Base-by-base conservation (phyloP, 805 yeast genomes). In the Nematodospora valgi region DNA sequence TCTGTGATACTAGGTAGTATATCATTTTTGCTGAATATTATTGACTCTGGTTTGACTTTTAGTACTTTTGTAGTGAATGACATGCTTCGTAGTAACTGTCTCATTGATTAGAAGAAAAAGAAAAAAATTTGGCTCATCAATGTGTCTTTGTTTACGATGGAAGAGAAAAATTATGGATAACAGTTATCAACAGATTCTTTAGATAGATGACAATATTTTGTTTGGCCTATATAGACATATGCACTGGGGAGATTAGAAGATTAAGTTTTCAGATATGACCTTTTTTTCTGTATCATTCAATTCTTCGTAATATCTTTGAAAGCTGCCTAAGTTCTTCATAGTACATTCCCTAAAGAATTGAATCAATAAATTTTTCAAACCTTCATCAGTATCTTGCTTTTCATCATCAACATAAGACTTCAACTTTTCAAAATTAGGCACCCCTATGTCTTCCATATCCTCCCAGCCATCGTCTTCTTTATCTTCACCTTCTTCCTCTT, bases 401-500 rank as follows among this genome's bases (percentile, higher is more conserved):
- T 62, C 70, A 15, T 62, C 68, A 23, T 66, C 74, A 5, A 78
- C 74, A 44, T 75, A 83, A 4, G 75, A 68, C 47, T 76, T 72
- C 35, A 84, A 53, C 40, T 79, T 80, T 16, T 79, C 84, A 50
- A 69, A 82, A 31, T 76, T 74, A 3, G 84, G 76, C 2, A 70
- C 75, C 1, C 80, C 84, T 27, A 76, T 61, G 32, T 78, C 85
- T 11, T 82, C 87, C 41, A 81, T 62, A 47, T 83, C 93, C 47
- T 85, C 93, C 89, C 93, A 83, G 1, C 73, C 87, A 15, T 66
- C 81, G 10, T 62, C 77, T 25, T 65, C 74, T 2, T 50, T 70
- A 2, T 45, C 66, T 7, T 13, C 43, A 2, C 17, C 45, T 1
- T 29, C 85, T 15, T 63, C 78, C 12, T 40, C 41, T n/a, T 48